phyloP scores from a whole-genome alignment of 2,329 filamentous ascomycete genomes.

The Calonectria pteridis region DNA sequence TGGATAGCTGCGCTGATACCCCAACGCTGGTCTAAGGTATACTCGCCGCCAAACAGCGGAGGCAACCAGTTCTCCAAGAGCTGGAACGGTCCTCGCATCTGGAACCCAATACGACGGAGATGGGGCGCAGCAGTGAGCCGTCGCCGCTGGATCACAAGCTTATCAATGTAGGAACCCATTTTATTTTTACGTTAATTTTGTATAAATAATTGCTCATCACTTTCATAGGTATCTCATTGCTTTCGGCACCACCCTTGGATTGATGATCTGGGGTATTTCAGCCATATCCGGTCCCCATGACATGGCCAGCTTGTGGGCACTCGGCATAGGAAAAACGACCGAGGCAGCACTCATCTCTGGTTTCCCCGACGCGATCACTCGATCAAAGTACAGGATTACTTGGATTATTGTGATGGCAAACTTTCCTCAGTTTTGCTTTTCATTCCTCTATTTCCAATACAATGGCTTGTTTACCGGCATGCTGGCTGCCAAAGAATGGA shows the following conservation, averaged over 20 bases:
- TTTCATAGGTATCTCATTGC: neutral
- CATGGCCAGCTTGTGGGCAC: constrained; percentile 5
- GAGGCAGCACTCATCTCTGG: constrained; percentile 5
- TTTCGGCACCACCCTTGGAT: neutral
- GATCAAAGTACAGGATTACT: neutral
- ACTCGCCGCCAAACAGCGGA: neutral
- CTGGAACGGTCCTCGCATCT: neutral
- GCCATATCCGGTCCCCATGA: neutral
- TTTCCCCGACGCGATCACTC: neutral
- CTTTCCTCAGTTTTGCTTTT: constrained; percentile 25
- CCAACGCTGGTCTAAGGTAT: neutral
- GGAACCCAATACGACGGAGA: neutral
- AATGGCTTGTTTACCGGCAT: constrained; percentile 27
- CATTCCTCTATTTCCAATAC: constrained; percentile 26
- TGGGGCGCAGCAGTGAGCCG: constrained; percentile 17
- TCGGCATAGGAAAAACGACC: constrained; percentile 20
- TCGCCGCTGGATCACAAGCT: constrained; percentile 16
- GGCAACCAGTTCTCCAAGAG: neutral
- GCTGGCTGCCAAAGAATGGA: constrained; percentile 27
- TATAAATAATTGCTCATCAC: neutral
- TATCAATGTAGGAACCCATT: constrained; percentile 1
- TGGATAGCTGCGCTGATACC: neutral
- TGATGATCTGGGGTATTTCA: constrained; percentile 3
- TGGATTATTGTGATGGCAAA: constrained; percentile 14
- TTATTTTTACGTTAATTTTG: neutral